Base-by-base conservation (phyloP, 169 alveolate genomes). In the Fabrea salina region DNA sequence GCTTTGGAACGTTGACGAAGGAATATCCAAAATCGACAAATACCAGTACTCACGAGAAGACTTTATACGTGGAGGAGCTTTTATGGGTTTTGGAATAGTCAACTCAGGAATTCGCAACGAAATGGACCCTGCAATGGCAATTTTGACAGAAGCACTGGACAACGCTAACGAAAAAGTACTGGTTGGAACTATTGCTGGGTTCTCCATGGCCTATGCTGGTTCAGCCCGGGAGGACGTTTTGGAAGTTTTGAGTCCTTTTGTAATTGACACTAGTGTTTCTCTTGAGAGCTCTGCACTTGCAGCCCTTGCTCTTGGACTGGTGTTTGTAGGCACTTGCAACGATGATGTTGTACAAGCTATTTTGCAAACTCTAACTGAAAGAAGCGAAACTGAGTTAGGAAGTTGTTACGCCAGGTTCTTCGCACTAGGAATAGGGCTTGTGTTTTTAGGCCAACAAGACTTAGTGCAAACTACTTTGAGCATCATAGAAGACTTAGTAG, bases 1-100 rank as follows among this genome's bases (percentile, higher is more conserved):
- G 80, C 90, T 98, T 76, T 99, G 99, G 99, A 98, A 98, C 81
- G 89, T 97, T 70, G 99, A 98, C 76, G 98, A 97, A 91, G 99
- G 89, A 2, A 32, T 78, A 39, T 75, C 84, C 32, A 54, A 49
- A 32, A 81, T 86, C 57, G 96, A 88, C 81, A 97, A 96, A 83
- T 97, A 94, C 86, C 99, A 95, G 86, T 97, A 97, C 89, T 94
- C 98, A 81, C 75, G 86, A 19, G 99, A 98, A 88, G 92, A 89
- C n/a, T 94, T 88, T 85, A 93, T 96, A 79, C 96, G 96, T 83
- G 98, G 99, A 22, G 99, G 99, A 47, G 94, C 99, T 56, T 87
- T 88, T 70, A 91, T 97, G 68, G 99, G 97, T 16, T 89, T 95
- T 58, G 99, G 99, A 13, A 82, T 97, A 44, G 92, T 95, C 33